Conservation (phyloP, 2,329 filamentous ascomycete species). For the Dothidotthia symphoricarpi region DNA sequence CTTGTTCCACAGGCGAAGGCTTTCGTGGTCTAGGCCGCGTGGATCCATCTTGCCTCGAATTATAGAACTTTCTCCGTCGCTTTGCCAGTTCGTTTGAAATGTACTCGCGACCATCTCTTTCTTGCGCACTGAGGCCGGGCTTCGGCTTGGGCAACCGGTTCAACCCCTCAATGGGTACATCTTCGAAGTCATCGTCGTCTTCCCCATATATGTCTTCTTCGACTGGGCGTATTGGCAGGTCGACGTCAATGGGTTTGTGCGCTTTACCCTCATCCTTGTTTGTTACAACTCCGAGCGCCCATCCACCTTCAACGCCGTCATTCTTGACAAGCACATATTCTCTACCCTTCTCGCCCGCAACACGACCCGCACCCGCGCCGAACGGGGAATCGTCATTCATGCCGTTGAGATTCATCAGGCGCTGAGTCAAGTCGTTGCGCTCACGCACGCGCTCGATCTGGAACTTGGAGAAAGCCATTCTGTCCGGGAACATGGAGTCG, state of each 20-base stretch:
- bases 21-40: constrained; percentile 14
- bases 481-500: constrained; percentile 93
- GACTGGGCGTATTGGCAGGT: constrained; percentile 54
- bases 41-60: constrained; percentile 37
- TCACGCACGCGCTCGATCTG: constrained; percentile 94
- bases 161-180: constrained; percentile 85
- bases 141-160: constrained; percentile 72
- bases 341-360: constrained; percentile 81
- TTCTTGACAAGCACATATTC: constrained; percentile 98
- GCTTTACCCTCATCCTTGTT: constrained; percentile 76
- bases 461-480: constrained; percentile 95
- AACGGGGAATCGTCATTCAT: constrained; percentile 78
- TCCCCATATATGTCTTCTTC: constrained; percentile 64
- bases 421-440: constrained; percentile 89
- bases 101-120: constrained; percentile 37
- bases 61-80: constrained; percentile 50
- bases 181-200: constrained; percentile 81
- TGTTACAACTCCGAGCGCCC: constrained; percentile 91
- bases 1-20: constrained; percentile 29
- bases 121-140: constrained; percentile 27
- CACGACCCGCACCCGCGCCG: constrained; percentile 60
- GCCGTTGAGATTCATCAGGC: constrained; percentile 89
- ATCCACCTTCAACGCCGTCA: constrained; percentile 89
- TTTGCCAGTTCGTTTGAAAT: constrained; percentile 42
- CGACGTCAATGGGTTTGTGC: constrained; percentile 90